These are phyloP conservation scores for Pestalotiopsis fici DNA, from an alignment of 2,329 filamentous ascomycete genomes.

Conservation along the genomic window DNA sequence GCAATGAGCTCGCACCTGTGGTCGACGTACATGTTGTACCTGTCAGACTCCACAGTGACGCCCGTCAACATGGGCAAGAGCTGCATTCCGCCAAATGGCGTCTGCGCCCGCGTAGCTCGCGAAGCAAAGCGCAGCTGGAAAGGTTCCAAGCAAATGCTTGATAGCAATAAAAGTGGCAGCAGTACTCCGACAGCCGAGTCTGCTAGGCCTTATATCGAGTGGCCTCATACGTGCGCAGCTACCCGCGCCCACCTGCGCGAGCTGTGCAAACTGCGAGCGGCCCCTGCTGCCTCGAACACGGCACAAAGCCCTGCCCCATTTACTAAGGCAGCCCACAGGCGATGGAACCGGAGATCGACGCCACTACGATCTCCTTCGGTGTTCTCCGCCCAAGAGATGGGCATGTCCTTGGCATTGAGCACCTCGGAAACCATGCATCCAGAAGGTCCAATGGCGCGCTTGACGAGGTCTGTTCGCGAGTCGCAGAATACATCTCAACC, in stretches of 20 bases:
- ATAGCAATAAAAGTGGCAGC: constrained; percentile 49
- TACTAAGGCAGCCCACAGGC: constrained; percentile 48
- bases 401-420: constrained; percentile 62
- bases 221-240: constrained; percentile 65
- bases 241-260: constrained; percentile 64
- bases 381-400: constrained; percentile 64
- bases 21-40: constrained; percentile 64
- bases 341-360: constrained; percentile 49
- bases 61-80: constrained; percentile 66
- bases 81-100: constrained; percentile 64
- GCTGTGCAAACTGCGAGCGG: constrained; percentile 59
- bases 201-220: constrained; percentile 53
- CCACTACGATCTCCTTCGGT: constrained; percentile 46
- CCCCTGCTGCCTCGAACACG: constrained; percentile 45
- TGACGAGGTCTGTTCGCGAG: constrained; percentile 45
- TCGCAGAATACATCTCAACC: not conserved
- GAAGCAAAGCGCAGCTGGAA: constrained; percentile 69
- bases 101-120: constrained; percentile 65
- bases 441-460: constrained; percentile 60
- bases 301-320: constrained; percentile 59
- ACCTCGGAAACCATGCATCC: constrained; percentile 67
- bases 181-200: constrained; percentile 54
- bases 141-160: constrained; percentile 47
- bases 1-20: constrained; percentile 68
- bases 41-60: constrained; percentile 68